phyloP scores from a whole-genome alignment of 2,329 filamentous ascomycete species.

The Penicillium sp. region DNA sequence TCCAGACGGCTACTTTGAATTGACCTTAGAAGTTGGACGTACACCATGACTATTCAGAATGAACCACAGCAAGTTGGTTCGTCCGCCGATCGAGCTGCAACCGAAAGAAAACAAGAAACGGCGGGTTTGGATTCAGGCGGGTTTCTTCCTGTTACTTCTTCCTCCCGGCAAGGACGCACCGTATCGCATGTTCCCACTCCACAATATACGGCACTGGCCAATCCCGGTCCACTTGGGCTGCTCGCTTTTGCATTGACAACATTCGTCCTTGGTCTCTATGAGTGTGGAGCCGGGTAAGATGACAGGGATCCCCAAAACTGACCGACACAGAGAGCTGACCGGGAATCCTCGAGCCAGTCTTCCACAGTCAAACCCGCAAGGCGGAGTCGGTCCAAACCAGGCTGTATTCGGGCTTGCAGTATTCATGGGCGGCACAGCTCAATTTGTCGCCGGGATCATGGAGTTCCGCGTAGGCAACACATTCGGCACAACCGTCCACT shows the following conservation, averaged over 20 bases:
- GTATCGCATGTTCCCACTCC: conserved; percentile 16
- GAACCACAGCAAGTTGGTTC: no score
- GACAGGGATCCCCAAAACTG: no score
- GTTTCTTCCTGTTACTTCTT: background rate
- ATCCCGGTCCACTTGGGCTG: conserved; percentile 47
- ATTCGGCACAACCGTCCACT: conserved; percentile 57
- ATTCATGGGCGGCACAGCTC: conserved; percentile 25
- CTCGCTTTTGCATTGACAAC: conserved; percentile 62
- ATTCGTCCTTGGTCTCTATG: conserved; percentile 51
- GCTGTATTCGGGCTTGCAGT: conserved; percentile 25
- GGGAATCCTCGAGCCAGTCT: conserved; percentile 29
- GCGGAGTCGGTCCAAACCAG: conserved; percentile 19
- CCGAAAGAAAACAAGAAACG: background rate
- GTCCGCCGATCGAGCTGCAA: background rate
- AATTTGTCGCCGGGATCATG: conserved; percentile 20
- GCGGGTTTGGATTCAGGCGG: background rate
- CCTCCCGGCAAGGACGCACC: background rate
- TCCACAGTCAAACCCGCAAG: conserved; percentile 21
- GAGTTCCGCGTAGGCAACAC: conserved; percentile 54
- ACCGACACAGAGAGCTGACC: no score
- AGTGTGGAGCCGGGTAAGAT: conserved; percentile 44
- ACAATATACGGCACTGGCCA: conserved; percentile 45
- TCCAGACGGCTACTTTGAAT: no score
- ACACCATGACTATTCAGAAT: no score
- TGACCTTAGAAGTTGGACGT: no score